Evolutionary conservation across 2,329 filamentous ascomycete genomes (phyloP).

Genomic region (Phaeosphaeriaceae sp.): DNA sequence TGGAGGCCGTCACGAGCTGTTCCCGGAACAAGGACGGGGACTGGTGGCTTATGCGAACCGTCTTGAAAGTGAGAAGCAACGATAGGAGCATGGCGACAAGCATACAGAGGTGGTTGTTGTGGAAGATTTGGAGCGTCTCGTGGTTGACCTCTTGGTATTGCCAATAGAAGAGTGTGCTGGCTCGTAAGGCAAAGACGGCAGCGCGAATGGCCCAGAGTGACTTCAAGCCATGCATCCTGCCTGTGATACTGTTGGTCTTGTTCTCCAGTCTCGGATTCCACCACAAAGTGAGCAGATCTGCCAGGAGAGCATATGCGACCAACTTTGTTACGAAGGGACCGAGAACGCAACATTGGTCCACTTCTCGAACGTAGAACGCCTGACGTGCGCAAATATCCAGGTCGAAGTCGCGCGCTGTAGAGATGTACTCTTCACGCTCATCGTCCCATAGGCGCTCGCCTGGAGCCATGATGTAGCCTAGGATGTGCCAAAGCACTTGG

Average conservation of each 20-base stretch:
- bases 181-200: constrained; percentile 65
- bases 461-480: constrained; percentile 29
- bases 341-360: constrained; percentile 39
- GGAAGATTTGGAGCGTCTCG: constrained; percentile 47
- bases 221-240: constrained; percentile 63
- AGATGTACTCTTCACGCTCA: neutral
- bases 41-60: constrained; percentile 65
- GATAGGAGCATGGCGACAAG: constrained; percentile 46
- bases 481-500: constrained; percentile 47
- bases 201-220: constrained; percentile 73
- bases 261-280: constrained; percentile 75
- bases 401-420: constrained; percentile 3
- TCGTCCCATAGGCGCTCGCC: constrained; percentile 12
- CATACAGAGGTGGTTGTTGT: constrained; percentile 64
- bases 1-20: constrained; percentile 30
- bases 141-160: constrained; percentile 22
- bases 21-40: constrained; percentile 36
- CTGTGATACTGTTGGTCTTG: constrained; percentile 65
- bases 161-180: constrained; percentile 49
- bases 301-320: constrained; percentile 50
- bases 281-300: constrained; percentile 64
- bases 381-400: constrained; percentile 32
- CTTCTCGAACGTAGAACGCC: constrained; percentile 22
- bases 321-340: constrained; percentile 23
- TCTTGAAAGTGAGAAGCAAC: constrained; percentile 51